A percentile compares a stretch with the other conserved stretches of the same genome.
These are phyloP conservation scores for Apiosordaria backusii DNA, from an alignment of 495 filamentous ascomycete genomes.

Conservation along the genomic window DNA sequence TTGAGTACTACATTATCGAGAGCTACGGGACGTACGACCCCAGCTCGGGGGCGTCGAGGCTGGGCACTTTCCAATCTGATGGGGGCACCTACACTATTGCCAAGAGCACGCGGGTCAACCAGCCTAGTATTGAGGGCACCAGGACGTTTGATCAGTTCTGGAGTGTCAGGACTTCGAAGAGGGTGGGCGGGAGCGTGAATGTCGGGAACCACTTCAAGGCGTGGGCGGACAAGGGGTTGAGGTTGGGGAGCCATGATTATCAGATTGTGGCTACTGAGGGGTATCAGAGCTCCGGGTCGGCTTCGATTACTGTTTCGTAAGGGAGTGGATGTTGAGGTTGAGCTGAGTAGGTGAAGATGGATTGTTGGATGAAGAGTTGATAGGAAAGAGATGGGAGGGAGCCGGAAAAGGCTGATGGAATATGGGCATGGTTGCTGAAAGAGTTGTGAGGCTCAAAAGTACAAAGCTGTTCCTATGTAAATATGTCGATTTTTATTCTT, in stretches of 20 bases:
- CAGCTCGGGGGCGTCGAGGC: slow-evolving; percentile 41
- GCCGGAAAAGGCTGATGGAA: too few relatives aligned
- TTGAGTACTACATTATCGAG: slow-evolving; percentile 63
- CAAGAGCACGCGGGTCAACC: slow-evolving; percentile 54
- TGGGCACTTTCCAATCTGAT: slow-evolving; percentile 56
- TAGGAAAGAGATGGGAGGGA: too few relatives aligned
- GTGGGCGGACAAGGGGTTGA: slow-evolving; percentile 49
- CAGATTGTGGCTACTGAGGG: slow-evolving; percentile 60
- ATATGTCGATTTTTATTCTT: not conserved
- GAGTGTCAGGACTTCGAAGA: slow-evolving; percentile 47
- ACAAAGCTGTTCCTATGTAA: not conserved
- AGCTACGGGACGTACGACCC: slow-evolving; percentile 56
- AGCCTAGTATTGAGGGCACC: slow-evolving; percentile 56
- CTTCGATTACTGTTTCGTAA: slow-evolving; percentile 47
- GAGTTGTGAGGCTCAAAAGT: not conserved
- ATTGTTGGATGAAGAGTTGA: not conserved
- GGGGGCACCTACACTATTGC: slow-evolving; percentile 64
- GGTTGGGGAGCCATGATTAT: slow-evolving; percentile 54
- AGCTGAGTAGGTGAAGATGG: not conserved
- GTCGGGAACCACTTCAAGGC: slow-evolving; percentile 57
- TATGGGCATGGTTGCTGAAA: not conserved
- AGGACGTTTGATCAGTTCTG: slow-evolving; percentile 57
- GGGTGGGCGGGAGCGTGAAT: slow-evolving; percentile 44
- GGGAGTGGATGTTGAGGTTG: not conserved
- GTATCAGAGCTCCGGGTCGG: slow-evolving; percentile 52